Evolutionary conservation across 129 eudicot genomes (phyloP), one percentile per base, ranked within the genome.

Genomic region (Tagetes patula): DNA sequence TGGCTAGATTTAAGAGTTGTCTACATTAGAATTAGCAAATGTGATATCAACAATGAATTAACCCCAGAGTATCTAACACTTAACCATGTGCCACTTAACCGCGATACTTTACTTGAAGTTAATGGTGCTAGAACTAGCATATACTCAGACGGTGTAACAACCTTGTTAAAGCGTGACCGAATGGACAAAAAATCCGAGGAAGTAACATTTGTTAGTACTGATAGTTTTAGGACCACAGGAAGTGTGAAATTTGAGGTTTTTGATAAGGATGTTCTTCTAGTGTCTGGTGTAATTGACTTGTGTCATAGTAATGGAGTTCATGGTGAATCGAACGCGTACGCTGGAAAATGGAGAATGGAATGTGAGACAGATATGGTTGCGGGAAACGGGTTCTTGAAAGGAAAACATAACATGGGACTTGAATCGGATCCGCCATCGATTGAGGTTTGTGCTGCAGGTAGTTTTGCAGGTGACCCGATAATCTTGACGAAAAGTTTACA

Each of bases 371-470:
- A 85, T 71, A 14, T 84, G 67, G 71, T 67, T 39, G 34, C 76
- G 0, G 85, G 84, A 34, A 60, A 72, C 0, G 88, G 89, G 69
- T 79, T 85, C 70, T 74, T 89, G 56, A 82, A 85, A 56, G 80
- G 87, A 11, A 84, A 82, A 56, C 85, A 80, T 41, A 65, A 42
- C 2, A 54, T 39, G 37, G 78, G 82, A 3, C 27, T 68, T 32
- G 97, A 85, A 34, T 67, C 61, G 36, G 80, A 45, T 48, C 65
- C 85, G 4, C 98, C 91, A 8, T 77, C 73, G 37, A 71, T 92
- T 38, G 98, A 92, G 83, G 98, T 89, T 58, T 92, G 78, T 73
- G 82, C 90, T 75, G 95, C 98, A 20, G 98, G 98, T 63, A 75
- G 87, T 70, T 92, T 85, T 70, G 76, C 75, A 3, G 95, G 98